Conservation (phyloP, 1,284 basidiomycete species). For the Fomitopsis betulina region DNA sequence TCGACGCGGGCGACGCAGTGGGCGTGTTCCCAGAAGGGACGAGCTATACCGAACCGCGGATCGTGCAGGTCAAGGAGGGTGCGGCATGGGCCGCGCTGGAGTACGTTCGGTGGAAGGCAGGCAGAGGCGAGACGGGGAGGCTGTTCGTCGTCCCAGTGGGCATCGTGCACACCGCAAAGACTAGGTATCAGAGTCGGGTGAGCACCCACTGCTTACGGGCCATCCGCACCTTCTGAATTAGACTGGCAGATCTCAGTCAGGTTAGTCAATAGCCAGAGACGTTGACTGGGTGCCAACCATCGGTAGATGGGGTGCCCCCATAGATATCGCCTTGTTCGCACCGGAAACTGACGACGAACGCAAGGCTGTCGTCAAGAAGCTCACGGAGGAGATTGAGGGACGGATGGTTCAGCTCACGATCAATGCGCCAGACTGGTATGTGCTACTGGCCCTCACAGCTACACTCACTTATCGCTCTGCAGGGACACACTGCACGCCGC, state of each 20-base stretch:
- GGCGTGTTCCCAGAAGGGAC: conserved; percentile 94
- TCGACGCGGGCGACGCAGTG: conserved; percentile 81
- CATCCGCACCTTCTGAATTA: not conserved
- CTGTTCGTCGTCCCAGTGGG: conserved; percentile 75
- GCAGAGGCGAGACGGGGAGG: conserved; percentile 27
- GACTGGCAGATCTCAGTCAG: conserved; percentile 12
- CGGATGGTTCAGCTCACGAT: conserved; percentile 75
- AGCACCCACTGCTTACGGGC: conserved; percentile 23
- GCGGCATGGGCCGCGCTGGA: conserved; percentile 91
- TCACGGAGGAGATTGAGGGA: conserved; percentile 70
- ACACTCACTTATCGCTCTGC: not conserved
- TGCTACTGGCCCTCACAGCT: conserved; percentile 4
- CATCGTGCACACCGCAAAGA: conserved; percentile 92
- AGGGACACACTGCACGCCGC: conserved; percentile 85
- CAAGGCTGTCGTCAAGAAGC: conserved; percentile 73
- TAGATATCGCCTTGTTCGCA: conserved; percentile 70
- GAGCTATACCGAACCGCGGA: conserved; percentile 83
- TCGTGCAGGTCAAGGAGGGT: conserved; percentile 94
- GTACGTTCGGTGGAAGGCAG: conserved; percentile 73
- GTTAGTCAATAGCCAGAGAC: not conserved
- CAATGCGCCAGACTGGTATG: conserved; percentile 90
- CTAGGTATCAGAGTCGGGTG: conserved; percentile 82
- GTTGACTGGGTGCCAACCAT: not conserved
- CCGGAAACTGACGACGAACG: conserved; percentile 62
- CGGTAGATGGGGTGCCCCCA: conserved; percentile 74